phyloP scores from a whole-genome alignment of 2,329 filamentous ascomycete species.

The Cladosporium sp. region DNA sequence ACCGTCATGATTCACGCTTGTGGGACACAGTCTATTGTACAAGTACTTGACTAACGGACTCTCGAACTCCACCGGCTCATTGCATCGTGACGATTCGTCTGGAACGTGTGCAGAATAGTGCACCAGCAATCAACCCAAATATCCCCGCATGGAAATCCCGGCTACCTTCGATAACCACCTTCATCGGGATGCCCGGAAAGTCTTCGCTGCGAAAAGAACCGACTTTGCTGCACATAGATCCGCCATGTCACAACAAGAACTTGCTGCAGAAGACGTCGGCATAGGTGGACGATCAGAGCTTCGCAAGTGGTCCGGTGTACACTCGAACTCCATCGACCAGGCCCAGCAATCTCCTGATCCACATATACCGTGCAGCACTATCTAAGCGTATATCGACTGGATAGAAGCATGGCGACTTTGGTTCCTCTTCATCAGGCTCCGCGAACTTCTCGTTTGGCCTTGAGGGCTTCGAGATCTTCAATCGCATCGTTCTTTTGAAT shows the following conservation, averaged over 20 bases:
- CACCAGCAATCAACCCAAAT: not conserved
- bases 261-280: not conserved
- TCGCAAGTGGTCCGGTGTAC: not conserved
- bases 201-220: not conserved
- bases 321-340: not conserved
- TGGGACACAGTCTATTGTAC: not conserved
- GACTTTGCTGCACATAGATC: not conserved
- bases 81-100: not conserved
- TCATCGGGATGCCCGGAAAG: not conserved
- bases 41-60: not conserved
- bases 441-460: not conserved
- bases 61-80: not conserved
- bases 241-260: not conserved
- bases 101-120: not conserved
- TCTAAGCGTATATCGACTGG: not conserved
- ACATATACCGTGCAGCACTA: not conserved
- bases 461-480: not conserved
- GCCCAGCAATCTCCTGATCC: not conserved
- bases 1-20: not conserved
- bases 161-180: not conserved
- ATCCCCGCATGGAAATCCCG: not conserved
- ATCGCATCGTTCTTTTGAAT: not conserved
- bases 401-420: not conserved
- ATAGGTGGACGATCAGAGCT: not conserved
- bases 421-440: not conserved